These are phyloP conservation scores for Serpula lacrymans DNA, from an alignment of 768 basidiomycete genomes.

Conservation along the genomic window DNA sequence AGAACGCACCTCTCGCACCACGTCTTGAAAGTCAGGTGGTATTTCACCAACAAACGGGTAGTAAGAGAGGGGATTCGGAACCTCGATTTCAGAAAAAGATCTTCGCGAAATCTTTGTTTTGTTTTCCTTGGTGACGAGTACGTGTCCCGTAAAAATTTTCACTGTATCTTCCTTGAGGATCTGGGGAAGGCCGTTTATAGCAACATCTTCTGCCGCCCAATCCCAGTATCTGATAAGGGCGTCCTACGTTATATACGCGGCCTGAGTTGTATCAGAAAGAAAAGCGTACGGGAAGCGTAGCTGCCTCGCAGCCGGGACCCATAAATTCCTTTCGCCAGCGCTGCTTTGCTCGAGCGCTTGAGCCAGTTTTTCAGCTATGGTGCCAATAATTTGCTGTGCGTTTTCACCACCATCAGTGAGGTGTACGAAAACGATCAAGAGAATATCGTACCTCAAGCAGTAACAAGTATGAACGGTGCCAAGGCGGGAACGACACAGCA, in stretches of 20 bases:
- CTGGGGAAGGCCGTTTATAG: constrained; percentile 16
- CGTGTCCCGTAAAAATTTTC: too few relatives aligned
- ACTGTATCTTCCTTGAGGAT: constrained; percentile 15
- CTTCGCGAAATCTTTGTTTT: too few relatives aligned
- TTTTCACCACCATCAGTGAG: background rate
- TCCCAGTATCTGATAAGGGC: constrained; percentile 24
- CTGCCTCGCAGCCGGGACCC: constrained; percentile 17
- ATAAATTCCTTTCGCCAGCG: constrained; percentile 14
- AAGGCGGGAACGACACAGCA: constrained; percentile 18
- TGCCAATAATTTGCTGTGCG: constrained; percentile 24
- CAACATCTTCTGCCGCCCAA: constrained; percentile 21
- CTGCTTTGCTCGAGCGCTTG: constrained; percentile 18
- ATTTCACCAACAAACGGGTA: constrained; percentile 11
- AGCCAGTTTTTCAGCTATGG: constrained; percentile 19
- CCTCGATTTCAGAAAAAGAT: too few relatives aligned
- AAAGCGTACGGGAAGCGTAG: constrained; percentile 26
- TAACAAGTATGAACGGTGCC: constrained; percentile 25
- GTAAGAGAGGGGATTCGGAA: constrained; percentile 17
- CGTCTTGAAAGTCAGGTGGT: constrained; percentile 18
- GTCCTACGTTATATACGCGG: too few relatives aligned
- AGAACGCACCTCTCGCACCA: too few relatives aligned
- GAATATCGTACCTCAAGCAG: constrained; percentile 17
- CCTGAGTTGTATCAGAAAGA: too few relatives aligned
- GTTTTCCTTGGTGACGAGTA: too few relatives aligned
- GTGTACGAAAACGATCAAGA: background rate